Conservation (phyloP, 2,329 filamentous ascomycete genomes). For the Graphilbum fragrans region DNA sequence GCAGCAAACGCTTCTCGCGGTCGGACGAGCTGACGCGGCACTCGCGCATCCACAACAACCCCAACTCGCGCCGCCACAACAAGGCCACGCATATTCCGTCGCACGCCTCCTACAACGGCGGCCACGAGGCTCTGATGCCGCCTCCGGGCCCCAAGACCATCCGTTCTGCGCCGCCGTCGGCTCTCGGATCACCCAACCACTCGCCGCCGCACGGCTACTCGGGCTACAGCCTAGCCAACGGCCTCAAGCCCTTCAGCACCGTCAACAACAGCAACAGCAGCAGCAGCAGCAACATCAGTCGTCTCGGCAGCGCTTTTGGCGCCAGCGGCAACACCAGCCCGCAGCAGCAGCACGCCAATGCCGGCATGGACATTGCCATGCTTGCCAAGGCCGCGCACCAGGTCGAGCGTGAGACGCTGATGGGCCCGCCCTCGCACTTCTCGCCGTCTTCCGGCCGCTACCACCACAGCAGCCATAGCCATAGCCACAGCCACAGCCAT, state of each 20-base stretch:
- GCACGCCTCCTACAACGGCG: slow-evolving; percentile 30
- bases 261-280: slow-evolving; percentile 31
- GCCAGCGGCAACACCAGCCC: slow-evolving; percentile 6
- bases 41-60: slow-evolving; percentile 97
- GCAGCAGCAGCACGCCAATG: slow-evolving; percentile 18
- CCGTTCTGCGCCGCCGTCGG: slow-evolving; percentile 77
- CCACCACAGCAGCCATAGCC: slow-evolving; percentile 27
- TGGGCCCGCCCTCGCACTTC: slow-evolving; percentile 25
- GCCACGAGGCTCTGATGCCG: slow-evolving; percentile 59
- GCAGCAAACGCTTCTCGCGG: slow-evolving; percentile 91
- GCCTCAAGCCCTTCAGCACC: slow-evolving; percentile 34
- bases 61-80: slow-evolving; percentile 87
- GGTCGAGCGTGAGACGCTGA: slow-evolving; percentile 45
- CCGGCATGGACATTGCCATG: slow-evolving; percentile 42
- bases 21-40: slow-evolving; percentile 95
- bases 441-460: slow-evolving; percentile 30
- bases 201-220: slow-evolving; percentile 87
- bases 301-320: slow-evolving; percentile 1
- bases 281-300: slow-evolving; percentile 16
- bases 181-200: slow-evolving; percentile 84
- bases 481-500: not conserved
- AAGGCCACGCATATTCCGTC: slow-evolving; percentile 48
- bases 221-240: slow-evolving; percentile 45
- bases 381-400: slow-evolving; percentile 49
- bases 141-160: slow-evolving; percentile 69